These are phyloP conservation scores for Candida golubevii DNA, from an alignment of 805 yeast species.

Conservation along the genomic window DNA sequence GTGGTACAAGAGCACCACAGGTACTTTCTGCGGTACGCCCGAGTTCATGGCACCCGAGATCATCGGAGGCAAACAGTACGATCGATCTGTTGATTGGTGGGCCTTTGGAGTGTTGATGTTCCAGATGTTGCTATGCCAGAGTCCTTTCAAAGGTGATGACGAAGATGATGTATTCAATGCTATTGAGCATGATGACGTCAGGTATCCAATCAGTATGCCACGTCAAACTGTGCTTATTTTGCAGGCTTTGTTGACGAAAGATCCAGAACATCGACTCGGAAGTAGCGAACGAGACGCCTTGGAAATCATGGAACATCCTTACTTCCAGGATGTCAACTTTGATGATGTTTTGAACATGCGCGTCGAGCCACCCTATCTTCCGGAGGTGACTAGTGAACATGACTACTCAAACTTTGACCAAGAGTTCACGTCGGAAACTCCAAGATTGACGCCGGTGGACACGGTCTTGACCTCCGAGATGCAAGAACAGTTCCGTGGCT, in stretches of 20 bases:
- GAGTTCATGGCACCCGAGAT: slow-evolving; percentile 99
- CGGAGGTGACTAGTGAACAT: slow-evolving; percentile 80
- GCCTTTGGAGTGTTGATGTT: slow-evolving; percentile 95
- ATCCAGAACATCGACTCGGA: slow-evolving; percentile 81
- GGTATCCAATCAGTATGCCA: slow-evolving; percentile 96
- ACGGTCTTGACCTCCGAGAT: slow-evolving; percentile 77
- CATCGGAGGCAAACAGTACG: slow-evolving; percentile 85
- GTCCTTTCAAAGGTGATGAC: slow-evolving; percentile 96
- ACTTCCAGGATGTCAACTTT: slow-evolving; percentile 84
- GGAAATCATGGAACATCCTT: slow-evolving; percentile 94
- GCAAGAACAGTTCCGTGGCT: slow-evolving; percentile 97
- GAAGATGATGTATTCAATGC: slow-evolving; percentile 97
- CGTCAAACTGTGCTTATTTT: slow-evolving; percentile 91
- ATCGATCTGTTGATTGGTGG: slow-evolving; percentile 99
- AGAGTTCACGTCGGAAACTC: slow-evolving; percentile 91
- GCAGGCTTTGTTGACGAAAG: slow-evolving; percentile 87
- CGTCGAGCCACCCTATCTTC: slow-evolving; percentile 85
- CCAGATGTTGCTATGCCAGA: slow-evolving; percentile 94
- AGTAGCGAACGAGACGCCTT: slow-evolving; percentile 83
- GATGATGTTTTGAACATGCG: slow-evolving; percentile 72
- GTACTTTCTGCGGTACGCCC: slow-evolving; percentile 98
- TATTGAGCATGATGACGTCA: slow-evolving; percentile 91
- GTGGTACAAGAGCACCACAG: slow-evolving; percentile 81
- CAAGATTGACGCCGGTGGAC: slow-evolving; percentile 91
- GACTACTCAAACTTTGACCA: slow-evolving; percentile 92